phyloP scores from a whole-genome alignment of 805 yeast species.

The Saccharomycopsis vini region DNA sequence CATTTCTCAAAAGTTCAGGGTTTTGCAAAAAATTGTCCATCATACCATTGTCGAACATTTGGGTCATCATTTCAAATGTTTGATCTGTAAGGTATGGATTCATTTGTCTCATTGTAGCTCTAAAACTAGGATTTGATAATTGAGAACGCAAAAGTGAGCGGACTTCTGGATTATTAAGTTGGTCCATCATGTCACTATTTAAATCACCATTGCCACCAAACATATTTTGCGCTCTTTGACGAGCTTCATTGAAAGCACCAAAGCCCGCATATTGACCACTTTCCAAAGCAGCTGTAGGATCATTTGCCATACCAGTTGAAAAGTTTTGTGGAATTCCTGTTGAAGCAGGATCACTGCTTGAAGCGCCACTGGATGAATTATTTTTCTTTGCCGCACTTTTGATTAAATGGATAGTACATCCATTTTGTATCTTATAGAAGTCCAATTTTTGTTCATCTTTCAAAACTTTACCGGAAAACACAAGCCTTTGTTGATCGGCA shows the following conservation, averaged over 20 bases:
- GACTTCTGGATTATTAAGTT: no score
- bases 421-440: conserved; percentile 72
- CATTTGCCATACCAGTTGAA: conserved; percentile 79
- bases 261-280: conserved; percentile 95
- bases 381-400: conserved; percentile 56
- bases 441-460: conserved; percentile 73
- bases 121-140: no score
- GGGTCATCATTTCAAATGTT: no score
- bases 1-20: no score
- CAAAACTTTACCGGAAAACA: conserved; percentile 88
- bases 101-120: no score
- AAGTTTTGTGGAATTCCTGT: conserved; percentile 59
- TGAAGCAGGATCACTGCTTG: conserved; percentile 22
- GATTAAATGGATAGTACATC: conserved; percentile 84
- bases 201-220: no score
- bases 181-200: no score
- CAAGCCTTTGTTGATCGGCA: conserved; percentile 74
- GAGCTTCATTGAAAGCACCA: conserved; percentile 24
- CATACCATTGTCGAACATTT: no score
- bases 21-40: no score
- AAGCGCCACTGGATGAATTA: conserved; percentile 22
- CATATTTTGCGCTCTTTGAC: no score
- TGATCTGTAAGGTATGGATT: no score
- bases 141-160: no score
- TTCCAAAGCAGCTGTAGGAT: conserved; percentile 86